A percentile compares a stretch with the other conserved stretches of the same genome.
Conservation (phyloP, 2,329 filamentous ascomycete genomes). For the Botrytis medusae region DNA sequence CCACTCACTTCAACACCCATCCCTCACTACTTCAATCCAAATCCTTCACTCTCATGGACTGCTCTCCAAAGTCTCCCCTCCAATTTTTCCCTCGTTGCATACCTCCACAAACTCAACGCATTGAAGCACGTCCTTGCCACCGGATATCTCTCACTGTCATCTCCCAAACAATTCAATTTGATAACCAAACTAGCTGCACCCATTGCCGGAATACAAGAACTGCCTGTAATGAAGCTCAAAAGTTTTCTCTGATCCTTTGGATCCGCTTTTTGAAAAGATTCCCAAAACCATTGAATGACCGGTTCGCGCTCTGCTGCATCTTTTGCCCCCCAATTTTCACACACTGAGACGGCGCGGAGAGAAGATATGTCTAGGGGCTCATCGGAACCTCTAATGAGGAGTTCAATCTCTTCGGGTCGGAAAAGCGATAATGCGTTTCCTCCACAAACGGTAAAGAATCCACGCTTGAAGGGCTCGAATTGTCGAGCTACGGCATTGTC, state of each 20-base stretch:
- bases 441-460: constrained; percentile 89
- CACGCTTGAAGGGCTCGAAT: constrained; percentile 90
- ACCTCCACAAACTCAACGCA: constrained; percentile 73
- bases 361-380: constrained; percentile 77
- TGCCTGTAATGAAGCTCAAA: constrained; percentile 84
- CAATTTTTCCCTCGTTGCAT: constrained; percentile 63
- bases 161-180: constrained; percentile 71
- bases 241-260: constrained; percentile 73
- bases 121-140: constrained; percentile 93
- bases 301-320: constrained; percentile 60
- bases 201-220: constrained; percentile 85
- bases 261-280: constrained; percentile 66
- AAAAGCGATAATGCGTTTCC: constrained; percentile 87
- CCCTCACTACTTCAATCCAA: constrained; percentile 69
- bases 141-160: constrained; percentile 73
- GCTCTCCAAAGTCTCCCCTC: constrained; percentile 78
- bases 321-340: constrained; percentile 71
- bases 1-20: not conserved
- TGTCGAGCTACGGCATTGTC: constrained; percentile 76
- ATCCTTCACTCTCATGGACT: constrained; percentile 87
- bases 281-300: constrained; percentile 85
- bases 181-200: constrained; percentile 79
- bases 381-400: constrained; percentile 81
- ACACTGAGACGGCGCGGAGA: constrained; percentile 73
- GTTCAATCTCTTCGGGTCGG: constrained; percentile 86